Percentiles rank a stretch among this genome's conserved stretches.
Evolutionary conservation across 75 land plant genomes (phyloP).

Genomic region (Picea sitchensis): DNA sequence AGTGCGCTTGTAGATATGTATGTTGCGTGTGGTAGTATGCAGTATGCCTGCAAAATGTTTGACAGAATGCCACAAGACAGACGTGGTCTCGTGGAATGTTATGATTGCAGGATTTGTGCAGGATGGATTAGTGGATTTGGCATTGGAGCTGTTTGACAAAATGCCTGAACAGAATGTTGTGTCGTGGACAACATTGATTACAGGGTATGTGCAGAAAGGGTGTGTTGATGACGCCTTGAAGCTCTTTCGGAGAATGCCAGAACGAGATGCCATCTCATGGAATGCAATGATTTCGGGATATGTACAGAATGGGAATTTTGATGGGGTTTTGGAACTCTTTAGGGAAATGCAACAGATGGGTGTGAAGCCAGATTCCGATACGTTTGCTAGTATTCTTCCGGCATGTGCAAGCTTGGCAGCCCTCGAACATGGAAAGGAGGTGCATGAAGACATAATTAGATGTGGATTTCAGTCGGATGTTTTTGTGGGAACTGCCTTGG

Average conservation of each 20-base stretch:
- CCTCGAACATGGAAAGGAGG: slow-evolving; percentile 5
- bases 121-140: slow-evolving; percentile 21
- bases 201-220: slow-evolving; percentile 5
- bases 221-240: not conserved
- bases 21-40: slow-evolving; percentile 14
- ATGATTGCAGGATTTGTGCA: slow-evolving; percentile 25
- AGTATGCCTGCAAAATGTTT: slow-evolving; percentile 17
- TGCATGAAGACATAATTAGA: slow-evolving; percentile 15
- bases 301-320: too few species aligned
- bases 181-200: slow-evolving; percentile 13
- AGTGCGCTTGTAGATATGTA: slow-evolving; percentile 22
- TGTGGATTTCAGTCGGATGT: slow-evolving; percentile 4
- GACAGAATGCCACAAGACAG: not conserved
- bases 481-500: slow-evolving; percentile 14
- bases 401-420: slow-evolving; percentile 12
- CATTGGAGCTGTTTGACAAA: slow-evolving; percentile 34
- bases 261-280: not conserved
- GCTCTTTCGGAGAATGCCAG: slow-evolving; percentile 1
- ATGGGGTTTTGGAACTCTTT: too few species aligned
- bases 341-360: too few species aligned
- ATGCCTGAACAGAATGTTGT: slow-evolving; percentile 34
- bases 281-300: too few species aligned
- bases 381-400: not conserved
- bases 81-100: slow-evolving; percentile 27
- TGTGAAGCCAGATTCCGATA: not conserved